These are phyloP conservation scores for Postia placenta DNA, from an alignment of 768 basidiomycete species.

Conservation along the genomic window DNA sequence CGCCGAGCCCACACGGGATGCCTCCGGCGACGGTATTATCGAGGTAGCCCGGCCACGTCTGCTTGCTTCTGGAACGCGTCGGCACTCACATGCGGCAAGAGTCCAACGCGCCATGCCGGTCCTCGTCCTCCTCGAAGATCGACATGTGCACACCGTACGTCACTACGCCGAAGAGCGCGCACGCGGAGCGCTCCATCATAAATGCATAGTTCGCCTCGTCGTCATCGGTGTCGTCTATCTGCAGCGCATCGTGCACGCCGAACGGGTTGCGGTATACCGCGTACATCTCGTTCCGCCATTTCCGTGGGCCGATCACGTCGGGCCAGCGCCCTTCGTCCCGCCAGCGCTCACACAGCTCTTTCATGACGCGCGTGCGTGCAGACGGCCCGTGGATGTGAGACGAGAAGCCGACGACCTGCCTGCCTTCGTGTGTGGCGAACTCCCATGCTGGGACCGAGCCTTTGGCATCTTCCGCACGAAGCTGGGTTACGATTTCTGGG, in stretches of 20 bases:
- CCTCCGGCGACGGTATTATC: conserved; percentile 95
- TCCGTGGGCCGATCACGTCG: conserved; percentile 61
- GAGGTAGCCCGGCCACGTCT: conserved; percentile 82
- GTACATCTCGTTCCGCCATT: conserved; percentile 88
- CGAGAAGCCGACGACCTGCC: conserved; percentile 40
- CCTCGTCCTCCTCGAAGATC: conserved; percentile 48
- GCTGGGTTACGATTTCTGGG: conserved; percentile 47
- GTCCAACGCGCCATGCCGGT: conserved; percentile 22
- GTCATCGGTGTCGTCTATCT: conserved; percentile 17
- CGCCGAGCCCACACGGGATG: conserved; percentile 71
- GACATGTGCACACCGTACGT: conserved; percentile 94
- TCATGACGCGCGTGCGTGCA: conserved; percentile 57
- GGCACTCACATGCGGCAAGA: conserved; percentile 78
- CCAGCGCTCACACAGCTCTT: conserved; percentile 70
- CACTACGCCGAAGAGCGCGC: conserved; percentile 81
- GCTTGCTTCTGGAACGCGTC: conserved; percentile 78
- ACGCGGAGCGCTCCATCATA: conserved; percentile 85
- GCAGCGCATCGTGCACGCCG: conserved; percentile 41
- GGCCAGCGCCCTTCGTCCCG: conserved; percentile 56
- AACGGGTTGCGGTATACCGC: conserved; percentile 69
- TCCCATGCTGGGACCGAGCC: conserved; percentile 35
- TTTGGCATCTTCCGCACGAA: conserved; percentile 44
- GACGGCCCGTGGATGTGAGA: conserved; percentile 45
- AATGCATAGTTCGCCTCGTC: conserved; percentile 62
- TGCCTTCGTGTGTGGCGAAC: conserved; percentile 10